Percentiles rank a stretch among this genome's conserved stretches.
Evolutionary conservation across 2,329 filamentous ascomycete species (phyloP).

Genomic region (Macrophomina pseudophaseolina): DNA sequence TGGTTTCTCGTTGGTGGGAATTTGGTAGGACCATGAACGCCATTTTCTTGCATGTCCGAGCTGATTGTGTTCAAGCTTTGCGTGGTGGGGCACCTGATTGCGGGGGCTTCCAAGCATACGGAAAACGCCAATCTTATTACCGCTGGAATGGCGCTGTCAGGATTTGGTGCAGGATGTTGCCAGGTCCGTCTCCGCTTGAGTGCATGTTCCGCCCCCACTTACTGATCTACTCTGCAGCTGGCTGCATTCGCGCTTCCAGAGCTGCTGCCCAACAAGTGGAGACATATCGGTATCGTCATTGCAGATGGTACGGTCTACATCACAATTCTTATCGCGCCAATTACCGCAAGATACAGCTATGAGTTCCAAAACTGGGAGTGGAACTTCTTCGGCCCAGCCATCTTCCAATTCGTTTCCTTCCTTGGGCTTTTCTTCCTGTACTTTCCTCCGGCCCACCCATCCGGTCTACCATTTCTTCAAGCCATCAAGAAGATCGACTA

Average conservation of each 20-base stretch:
- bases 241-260: conserved; percentile 55
- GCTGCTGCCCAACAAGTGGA: conserved; percentile 57
- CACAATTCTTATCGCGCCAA: conserved; percentile 53
- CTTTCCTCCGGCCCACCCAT: conserved; percentile 48
- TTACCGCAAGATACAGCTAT: conserved; percentile 51
- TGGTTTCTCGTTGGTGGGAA: conserved; percentile 55
- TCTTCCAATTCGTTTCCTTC: conserved; percentile 52
- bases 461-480: conserved; percentile 34
- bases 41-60: not conserved
- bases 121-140: conserved; percentile 48
- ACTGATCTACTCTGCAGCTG: conserved; percentile 31
- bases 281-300: conserved; percentile 52
- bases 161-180: conserved; percentile 53
- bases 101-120: conserved; percentile 31
- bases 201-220: not conserved
- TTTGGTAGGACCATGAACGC: conserved; percentile 38
- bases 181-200: conserved; percentile 36
- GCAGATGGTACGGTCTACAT: conserved; percentile 49
- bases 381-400: conserved; percentile 53
- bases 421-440: conserved; percentile 50
- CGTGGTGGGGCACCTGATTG: conserved; percentile 27
- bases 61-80: not conserved
- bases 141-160: conserved; percentile 49
- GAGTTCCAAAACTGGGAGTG: conserved; percentile 50
- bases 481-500: conserved; percentile 41